Evolutionary conservation across 768 basidiomycete genomes (phyloP).

Genomic region (Tylopilus plumbeoviolaceoides): DNA sequence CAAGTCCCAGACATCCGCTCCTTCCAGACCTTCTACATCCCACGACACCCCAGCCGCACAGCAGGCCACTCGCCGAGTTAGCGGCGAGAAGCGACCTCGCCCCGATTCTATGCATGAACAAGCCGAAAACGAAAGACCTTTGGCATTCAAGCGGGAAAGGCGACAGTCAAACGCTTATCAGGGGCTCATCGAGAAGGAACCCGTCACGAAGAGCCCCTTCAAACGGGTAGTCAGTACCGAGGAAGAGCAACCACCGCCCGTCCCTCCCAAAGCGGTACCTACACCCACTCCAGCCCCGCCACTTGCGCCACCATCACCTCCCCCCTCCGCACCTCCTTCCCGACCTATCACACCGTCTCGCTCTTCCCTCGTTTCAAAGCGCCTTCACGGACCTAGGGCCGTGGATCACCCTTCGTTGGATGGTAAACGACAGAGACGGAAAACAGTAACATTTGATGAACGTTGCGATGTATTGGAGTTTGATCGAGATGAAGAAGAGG

Average conservation of each 20-base stretch:
- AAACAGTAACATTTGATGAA: slow-evolving; percentile 78
- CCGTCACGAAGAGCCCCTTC: slow-evolving; percentile 83
- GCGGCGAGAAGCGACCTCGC: slow-evolving; percentile 75
- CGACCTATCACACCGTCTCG: slow-evolving; percentile 39
- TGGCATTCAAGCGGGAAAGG: slow-evolving; percentile 66
- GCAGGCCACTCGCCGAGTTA: slow-evolving; percentile 45
- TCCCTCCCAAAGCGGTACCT: slow-evolving; percentile 22
- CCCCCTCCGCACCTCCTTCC: slow-evolving; percentile 42
- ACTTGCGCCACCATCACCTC: slow-evolving; percentile 22
- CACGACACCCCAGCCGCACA: slow-evolving; percentile 6
- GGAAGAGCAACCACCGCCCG: slow-evolving; percentile 30
- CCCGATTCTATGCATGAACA: slow-evolving; percentile 69
- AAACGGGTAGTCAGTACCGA: slow-evolving; percentile 30
- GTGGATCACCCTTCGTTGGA: slow-evolving; percentile 35
- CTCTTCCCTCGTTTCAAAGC: slow-evolving; percentile 65
- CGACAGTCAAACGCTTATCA: slow-evolving; percentile 74
- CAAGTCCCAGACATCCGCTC: slow-evolving; percentile 59
- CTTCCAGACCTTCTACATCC: slow-evolving; percentile 28
- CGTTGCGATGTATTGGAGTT: slow-evolving; percentile 82
- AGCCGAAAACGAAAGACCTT: slow-evolving; percentile 68
- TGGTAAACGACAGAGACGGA: slow-evolving; percentile 51
- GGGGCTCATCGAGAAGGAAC: slow-evolving; percentile 68
- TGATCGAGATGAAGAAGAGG: slow-evolving; percentile 60
- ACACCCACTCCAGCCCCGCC: slow-evolving; percentile 2
- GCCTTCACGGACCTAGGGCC: slow-evolving; percentile 72